phyloP scores from a whole-genome alignment of 2,329 filamentous ascomycete species.

The Colletotrichum melonis region DNA sequence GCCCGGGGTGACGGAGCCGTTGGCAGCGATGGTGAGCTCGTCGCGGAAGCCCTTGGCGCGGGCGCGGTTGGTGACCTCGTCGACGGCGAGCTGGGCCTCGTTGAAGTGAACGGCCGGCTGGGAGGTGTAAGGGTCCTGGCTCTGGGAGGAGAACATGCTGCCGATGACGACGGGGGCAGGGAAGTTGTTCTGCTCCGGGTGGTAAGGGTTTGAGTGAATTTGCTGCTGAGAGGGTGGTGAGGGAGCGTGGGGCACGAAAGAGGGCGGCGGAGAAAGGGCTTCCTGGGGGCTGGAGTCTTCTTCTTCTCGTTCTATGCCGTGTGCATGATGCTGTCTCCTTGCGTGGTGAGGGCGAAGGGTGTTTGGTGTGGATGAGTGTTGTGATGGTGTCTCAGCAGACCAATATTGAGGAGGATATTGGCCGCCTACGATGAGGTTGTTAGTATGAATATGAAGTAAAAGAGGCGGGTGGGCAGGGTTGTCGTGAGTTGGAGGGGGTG shows the following conservation, averaged over 20 bases:
- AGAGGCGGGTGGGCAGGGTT: slow-evolving; percentile 9
- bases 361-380: slow-evolving; percentile 37
- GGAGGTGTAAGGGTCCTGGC: slow-evolving; percentile 52
- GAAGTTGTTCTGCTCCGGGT: slow-evolving; percentile 18
- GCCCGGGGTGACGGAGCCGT: slow-evolving; percentile 74
- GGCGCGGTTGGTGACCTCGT: slow-evolving; percentile 37
- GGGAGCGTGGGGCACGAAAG: slow-evolving; percentile 49
- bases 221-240: slow-evolving; percentile 52
- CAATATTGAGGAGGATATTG: slow-evolving; percentile 36
- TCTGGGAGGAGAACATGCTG: slow-evolving; percentile 37
- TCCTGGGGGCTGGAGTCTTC: slow-evolving; percentile 37
- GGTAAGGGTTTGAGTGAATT: slow-evolving; percentile 35
- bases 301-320: slow-evolving; percentile 38
- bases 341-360: slow-evolving; percentile 34
- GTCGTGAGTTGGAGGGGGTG: neutral
- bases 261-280: slow-evolving; percentile 50
- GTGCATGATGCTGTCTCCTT: slow-evolving; percentile 24
- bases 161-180: slow-evolving; percentile 26
- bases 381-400: slow-evolving; percentile 38
- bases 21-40: slow-evolving; percentile 59
- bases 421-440: slow-evolving; percentile 36
- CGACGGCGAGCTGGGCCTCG: slow-evolving; percentile 48
- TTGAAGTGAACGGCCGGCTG: slow-evolving; percentile 49
- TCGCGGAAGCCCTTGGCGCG: slow-evolving; percentile 57
- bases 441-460: slow-evolving; percentile 28